Evolutionary conservation across 495 filamentous ascomycete genomes (phyloP).

Genomic region (Elasticomyces elasticus): DNA sequence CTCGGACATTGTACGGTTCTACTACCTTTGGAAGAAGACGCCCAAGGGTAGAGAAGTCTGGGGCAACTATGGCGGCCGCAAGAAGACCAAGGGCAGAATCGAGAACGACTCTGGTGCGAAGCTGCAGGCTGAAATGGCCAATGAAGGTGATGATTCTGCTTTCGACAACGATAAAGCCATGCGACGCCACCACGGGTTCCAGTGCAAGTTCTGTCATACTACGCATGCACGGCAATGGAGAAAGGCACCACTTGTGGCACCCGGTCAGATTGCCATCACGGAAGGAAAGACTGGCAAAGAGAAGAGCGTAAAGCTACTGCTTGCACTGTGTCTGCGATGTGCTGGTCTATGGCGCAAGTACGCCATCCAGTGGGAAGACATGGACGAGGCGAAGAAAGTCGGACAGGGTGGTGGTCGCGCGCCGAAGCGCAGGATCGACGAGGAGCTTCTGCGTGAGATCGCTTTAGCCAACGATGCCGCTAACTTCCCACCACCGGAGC

Average conservation of each 20-base stretch:
- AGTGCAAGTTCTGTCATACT: slow-evolving; percentile 87
- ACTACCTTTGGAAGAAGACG: slow-evolving; percentile 98
- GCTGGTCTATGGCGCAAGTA: slow-evolving; percentile 89
- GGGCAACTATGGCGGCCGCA: slow-evolving; percentile 76
- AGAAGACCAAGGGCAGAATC: slow-evolving; percentile 64
- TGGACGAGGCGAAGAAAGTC: slow-evolving; percentile 89
- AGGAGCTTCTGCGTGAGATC: slow-evolving; percentile 80
- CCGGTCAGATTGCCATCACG: slow-evolving; percentile 59
- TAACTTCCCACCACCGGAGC: slow-evolving; percentile 24
- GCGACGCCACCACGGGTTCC: slow-evolving; percentile 67
- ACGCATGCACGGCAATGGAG: slow-evolving; percentile 82
- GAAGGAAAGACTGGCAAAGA: slow-evolving; percentile 60
- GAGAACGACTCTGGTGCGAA: slow-evolving; percentile 57
- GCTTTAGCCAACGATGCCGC: slow-evolving; percentile 45
- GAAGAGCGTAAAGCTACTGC: slow-evolving; percentile 63
- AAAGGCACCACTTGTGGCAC: slow-evolving; percentile 65
- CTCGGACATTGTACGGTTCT: slow-evolving; percentile 76
- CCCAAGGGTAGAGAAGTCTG: slow-evolving; percentile 75
- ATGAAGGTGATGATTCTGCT: slow-evolving; percentile 89
- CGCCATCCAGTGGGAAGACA: slow-evolving; percentile 87
- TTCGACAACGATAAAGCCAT: slow-evolving; percentile 85
- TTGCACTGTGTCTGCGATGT: slow-evolving; percentile 82
- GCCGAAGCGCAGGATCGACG: slow-evolving; percentile 80
- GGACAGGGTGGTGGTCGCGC: slow-evolving; percentile 73
- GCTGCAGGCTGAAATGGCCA: slow-evolving; percentile 82